These are phyloP conservation scores for Pseudomassariella vexata DNA, from an alignment of 2,329 filamentous ascomycete species.

Conservation along the genomic window DNA sequence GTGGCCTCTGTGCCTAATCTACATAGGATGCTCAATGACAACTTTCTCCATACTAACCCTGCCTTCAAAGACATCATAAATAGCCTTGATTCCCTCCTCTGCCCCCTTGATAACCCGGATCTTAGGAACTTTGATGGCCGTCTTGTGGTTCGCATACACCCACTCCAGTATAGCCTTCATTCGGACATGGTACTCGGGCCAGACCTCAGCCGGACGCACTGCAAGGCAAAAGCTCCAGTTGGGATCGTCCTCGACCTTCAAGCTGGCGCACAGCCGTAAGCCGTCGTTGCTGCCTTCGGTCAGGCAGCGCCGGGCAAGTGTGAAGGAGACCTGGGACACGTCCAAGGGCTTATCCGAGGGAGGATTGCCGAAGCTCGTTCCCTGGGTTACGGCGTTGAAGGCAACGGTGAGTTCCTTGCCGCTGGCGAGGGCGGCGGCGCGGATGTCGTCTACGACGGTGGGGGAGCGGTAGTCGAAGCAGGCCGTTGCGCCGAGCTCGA, in stretches of 20 bases:
- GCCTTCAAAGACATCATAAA: constrained; percentile 10
- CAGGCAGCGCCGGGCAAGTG: constrained; percentile 8
- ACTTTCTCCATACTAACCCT: constrained; percentile 11
- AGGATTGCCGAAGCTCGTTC: constrained; percentile 7
- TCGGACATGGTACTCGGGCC: not conserved
- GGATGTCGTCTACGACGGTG: constrained; percentile 14
- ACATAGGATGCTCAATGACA: constrained; percentile 10
- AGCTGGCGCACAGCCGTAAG: constrained; percentile 1
- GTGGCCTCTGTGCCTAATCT: no score
- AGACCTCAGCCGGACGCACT: not conserved
- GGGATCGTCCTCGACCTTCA: constrained; percentile 7
- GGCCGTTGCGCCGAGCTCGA: constrained; percentile 20
- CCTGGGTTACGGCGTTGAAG: constrained; percentile 11
- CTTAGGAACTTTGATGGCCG: constrained; percentile 5
- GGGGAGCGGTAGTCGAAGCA: constrained; percentile 26
- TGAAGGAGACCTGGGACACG: constrained; percentile 6
- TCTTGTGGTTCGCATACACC: constrained; percentile 1
- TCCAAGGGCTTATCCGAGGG: not conserved
- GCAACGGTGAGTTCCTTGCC: constrained; percentile 5
- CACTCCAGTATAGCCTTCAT: not conserved
- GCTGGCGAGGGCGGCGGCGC: constrained; percentile 4
- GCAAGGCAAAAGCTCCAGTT: constrained; percentile 8
- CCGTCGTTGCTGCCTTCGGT: constrained; percentile 3
- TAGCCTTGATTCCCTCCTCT: constrained; percentile 8
- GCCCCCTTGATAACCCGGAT: constrained; percentile 8